Evolutionary conservation across 2,329 filamentous ascomycete genomes (phyloP).

Genomic region (Fusarium xylarioides): DNA sequence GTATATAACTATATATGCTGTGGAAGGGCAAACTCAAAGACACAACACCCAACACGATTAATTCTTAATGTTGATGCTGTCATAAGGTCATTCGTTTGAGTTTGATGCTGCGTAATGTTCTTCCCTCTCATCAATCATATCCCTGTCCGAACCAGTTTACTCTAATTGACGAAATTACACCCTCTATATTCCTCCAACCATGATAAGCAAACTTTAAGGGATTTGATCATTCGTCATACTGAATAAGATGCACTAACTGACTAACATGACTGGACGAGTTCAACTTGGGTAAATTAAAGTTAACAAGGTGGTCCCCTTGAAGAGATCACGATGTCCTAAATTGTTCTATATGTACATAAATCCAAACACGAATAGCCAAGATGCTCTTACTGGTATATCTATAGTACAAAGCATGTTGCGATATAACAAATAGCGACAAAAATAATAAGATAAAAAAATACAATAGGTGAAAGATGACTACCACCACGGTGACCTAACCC

Average conservation of each 20-base stretch:
- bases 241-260: not conserved
- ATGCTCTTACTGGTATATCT: conserved; percentile 36
- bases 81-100: not conserved
- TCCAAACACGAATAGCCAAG: conserved; percentile 9
- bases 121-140: not conserved
- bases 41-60: not conserved
- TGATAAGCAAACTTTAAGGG: not conserved
- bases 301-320: not conserved
- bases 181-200: not conserved
- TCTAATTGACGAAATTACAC: not conserved
- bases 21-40: conserved; percentile 16
- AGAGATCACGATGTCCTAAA: conserved; percentile 2
- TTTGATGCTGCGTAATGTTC: not conserved
- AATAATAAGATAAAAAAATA: not conserved
- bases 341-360: conserved; percentile 30
- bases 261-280: not conserved
- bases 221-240: not conserved
- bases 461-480: not conserved
- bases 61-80: not conserved
- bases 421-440: not conserved
- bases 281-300: not conserved
- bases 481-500: not conserved
- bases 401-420: conserved; percentile 19
- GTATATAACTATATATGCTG: not conserved
- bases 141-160: not conserved